phyloP scores from a whole-genome alignment of 345 rosid genomes.

The Passiflora organensis region DNA sequence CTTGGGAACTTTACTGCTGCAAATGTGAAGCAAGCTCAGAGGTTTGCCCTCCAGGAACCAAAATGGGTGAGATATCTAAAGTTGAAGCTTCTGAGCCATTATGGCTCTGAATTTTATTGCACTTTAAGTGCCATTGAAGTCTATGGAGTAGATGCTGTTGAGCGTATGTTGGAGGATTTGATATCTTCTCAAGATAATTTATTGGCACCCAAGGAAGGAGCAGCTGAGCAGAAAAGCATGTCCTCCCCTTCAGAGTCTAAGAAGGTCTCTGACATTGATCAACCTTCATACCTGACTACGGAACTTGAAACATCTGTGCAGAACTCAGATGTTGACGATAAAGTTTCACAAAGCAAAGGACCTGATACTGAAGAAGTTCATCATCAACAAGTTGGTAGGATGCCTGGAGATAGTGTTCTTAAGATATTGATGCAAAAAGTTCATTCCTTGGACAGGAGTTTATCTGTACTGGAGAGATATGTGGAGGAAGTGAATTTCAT shows the following conservation, averaged over 20 bases:
- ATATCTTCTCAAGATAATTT: conserved; percentile 52
- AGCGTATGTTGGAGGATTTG: conserved; percentile 89
- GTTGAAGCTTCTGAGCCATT: conserved; percentile 64
- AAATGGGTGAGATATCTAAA: conserved; percentile 86
- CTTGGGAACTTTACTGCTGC: conserved; percentile 85
- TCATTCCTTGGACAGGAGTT: conserved; percentile 67
- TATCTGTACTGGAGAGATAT: conserved; percentile 80
- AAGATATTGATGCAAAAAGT: conserved; percentile 94
- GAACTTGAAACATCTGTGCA: conserved; percentile 37
- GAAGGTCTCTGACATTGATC: conserved; percentile 32
- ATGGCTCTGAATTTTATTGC: conserved; percentile 92
- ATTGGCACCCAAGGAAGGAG: conserved; percentile 37
- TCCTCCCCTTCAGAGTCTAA: conserved; percentile 32
- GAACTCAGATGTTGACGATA: conserved; percentile 29
- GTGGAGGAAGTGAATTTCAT: conserved; percentile 73
- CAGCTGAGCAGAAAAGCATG: conserved; percentile 32
- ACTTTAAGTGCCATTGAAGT: conserved; percentile 78
- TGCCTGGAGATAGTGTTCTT: conserved; percentile 91
- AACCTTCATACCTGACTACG: conserved; percentile 20
- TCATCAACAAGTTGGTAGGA: conserved; percentile 73
- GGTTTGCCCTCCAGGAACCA: conserved; percentile 61
- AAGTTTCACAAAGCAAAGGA: conserved; percentile 25
- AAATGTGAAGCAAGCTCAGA: conserved; percentile 71
- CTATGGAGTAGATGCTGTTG: conserved; percentile 94
- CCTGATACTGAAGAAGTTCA: conserved; percentile 62